Evolutionary conservation across 768 basidiomycete genomes (phyloP), one percentile per base, ranked within the genome.

Genomic region (Pholiota conissans): DNA sequence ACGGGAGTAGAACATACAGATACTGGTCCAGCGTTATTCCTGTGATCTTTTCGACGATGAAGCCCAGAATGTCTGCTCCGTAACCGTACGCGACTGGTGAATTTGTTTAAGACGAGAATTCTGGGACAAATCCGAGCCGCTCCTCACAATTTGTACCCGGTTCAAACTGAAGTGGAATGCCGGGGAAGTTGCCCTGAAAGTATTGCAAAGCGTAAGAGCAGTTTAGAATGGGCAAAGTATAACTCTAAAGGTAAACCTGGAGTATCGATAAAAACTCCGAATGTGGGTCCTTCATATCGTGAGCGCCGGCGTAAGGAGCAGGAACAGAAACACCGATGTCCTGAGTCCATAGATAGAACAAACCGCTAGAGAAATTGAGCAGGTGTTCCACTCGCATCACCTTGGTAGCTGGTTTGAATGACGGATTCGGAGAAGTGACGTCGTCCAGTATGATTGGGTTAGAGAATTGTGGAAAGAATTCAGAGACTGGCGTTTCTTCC

Each of bases 31-130:
- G 52, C 1, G 66, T 65, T 46, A 67, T 50, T 10, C 71, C 71
- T 27, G 65, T 59, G 1, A 68, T 46, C 49, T 67, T 67, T 55
- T 73, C 70, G 18, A 74, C 59, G 20, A 72, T 58, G 27, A 72
- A 71, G 13, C 72, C 72, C 11, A 71, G 60, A 9, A 64, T 63
- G 56, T 73, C n/a, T n/a, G n/a, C n/a, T n/a, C n/a, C n/a, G n/a
- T n/a, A n/a, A n/a, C n/a, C n/a, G n/a, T n/a, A n/a, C n/a, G n/a
- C n/a, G n/a, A n/a, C n/a, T n/a, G n/a, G n/a, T n/a, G n/a, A n/a
- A n/a, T n/a, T n/a, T n/a, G n/a, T n/a, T n/a, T n/a, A n/a, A n/a
- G n/a, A n/a, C n/a, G n/a, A n/a, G 37, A 26, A 51, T 16, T n/a
- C 18, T 26, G 27, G 28, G 18, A n/a, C n/a, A 11, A 34, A 6